Evolutionary conservation across 2,329 filamentous ascomycete genomes (phyloP), one percentile per base, ranked within the genome.

Genomic region (Talaromyces sp.): DNA sequence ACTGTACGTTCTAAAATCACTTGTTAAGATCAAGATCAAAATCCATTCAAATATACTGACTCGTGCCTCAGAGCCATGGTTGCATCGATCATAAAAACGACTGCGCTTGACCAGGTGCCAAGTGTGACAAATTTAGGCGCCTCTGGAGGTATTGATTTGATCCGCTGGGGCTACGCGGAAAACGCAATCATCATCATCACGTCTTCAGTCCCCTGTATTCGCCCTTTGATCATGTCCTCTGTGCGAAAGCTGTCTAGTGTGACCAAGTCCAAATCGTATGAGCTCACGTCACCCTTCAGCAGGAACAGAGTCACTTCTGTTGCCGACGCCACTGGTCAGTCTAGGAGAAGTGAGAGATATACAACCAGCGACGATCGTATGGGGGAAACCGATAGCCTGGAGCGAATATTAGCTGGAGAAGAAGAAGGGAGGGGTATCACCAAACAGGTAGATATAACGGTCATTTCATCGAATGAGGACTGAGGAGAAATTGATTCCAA

Each of bases 151-250:
- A 58, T 69, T 9, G 58, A 65, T 10, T 67, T 70, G 43, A 61
- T 69, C 54, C 68, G 68, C 11, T 71, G 69, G 69, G 43, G 65
- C 2, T 68, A 64, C 29, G 64, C 69, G 3, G 70, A 72, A 61
- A 65, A 63, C 12, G 64, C 70, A 26, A 48, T 72, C 17, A 66
- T 72, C 3, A 72, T 73, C 14, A 66, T 72, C 31, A 72, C 70
- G 2, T 65, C 70, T 2, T 73, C 69, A 0, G 61, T 72, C 1
- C 69, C 71, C 1, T 68, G 66, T 19, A 61, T 73, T 10, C 66
- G 69, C 14, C 68, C 68, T 1, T 46, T 72, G 1, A 14, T 67
- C 3, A 59, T 62, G 32, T 60, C 58, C 43, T 50, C 43, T 38
- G 35, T 38, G 35, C 35, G 35, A 38, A 38, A 38, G 35, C 35